Conservation (phyloP, 1,284 basidiomycete genomes). For the Leccinum brunneo-olivaceum region DNA sequence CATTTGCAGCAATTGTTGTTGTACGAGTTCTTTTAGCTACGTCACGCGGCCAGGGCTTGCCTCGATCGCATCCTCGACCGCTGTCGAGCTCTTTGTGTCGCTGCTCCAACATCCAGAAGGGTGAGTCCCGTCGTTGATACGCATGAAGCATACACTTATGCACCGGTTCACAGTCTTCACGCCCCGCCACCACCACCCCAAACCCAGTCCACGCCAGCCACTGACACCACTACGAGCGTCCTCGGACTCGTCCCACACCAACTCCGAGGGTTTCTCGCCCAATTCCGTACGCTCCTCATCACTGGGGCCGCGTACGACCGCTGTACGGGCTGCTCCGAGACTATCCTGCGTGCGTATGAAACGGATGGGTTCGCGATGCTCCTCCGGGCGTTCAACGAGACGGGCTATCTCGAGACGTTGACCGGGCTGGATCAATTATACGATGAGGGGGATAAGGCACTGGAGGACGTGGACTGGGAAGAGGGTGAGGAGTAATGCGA, state of each 20-base stretch:
- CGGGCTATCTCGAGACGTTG: slow-evolving; percentile 72
- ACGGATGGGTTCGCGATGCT: slow-evolving; percentile 75
- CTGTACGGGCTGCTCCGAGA: slow-evolving; percentile 88
- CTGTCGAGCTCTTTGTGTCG: slow-evolving; percentile 88
- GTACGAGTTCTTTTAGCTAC: no score
- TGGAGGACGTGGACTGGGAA: slow-evolving; percentile 75
- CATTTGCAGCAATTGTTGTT: no score
- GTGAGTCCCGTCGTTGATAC: slow-evolving; percentile 36
- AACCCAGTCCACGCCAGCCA: slow-evolving; percentile 5
- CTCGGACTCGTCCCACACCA: slow-evolving; percentile 92
- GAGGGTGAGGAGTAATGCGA: slow-evolving; percentile 48
- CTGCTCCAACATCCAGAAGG: slow-evolving; percentile 86
- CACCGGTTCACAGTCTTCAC: slow-evolving; percentile 41
- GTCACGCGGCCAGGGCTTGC: slow-evolving; percentile 96
- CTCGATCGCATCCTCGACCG: slow-evolving; percentile 84
- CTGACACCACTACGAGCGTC: slow-evolving; percentile 40
- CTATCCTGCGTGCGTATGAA: slow-evolving; percentile 73
- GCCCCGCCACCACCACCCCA: slow-evolving; percentile 60
- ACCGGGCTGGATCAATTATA: slow-evolving; percentile 85
- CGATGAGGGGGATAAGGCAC: slow-evolving; percentile 68
- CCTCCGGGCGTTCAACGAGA: slow-evolving; percentile 78
- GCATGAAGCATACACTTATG: not conserved
- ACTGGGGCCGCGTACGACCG: slow-evolving; percentile 80
- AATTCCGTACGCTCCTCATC: slow-evolving; percentile 81
- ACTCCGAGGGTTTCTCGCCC: slow-evolving; percentile 81